phyloP scores from a whole-genome alignment of 1,284 basidiomycete species.

The Cryptococcus hybrid region DNA sequence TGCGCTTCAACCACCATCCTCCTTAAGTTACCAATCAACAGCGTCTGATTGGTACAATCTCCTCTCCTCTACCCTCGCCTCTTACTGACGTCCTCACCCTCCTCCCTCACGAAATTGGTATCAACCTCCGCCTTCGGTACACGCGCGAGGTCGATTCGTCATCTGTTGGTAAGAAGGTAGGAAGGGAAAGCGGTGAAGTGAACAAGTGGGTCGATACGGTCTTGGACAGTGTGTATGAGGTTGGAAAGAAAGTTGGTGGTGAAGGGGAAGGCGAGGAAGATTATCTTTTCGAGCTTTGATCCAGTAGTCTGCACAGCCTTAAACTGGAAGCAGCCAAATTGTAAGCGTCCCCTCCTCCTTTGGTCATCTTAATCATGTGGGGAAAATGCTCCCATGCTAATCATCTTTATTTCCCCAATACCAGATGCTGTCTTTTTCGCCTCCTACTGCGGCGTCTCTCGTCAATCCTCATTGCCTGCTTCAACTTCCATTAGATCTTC shows the following conservation, averaged over 20 bases:
- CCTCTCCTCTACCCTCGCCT: conserved; percentile 60
- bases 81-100: conserved; percentile 72
- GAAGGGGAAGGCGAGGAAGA: conserved; percentile 54
- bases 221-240: conserved; percentile 60
- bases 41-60: conserved; percentile 59
- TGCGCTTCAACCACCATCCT: conserved; percentile 38
- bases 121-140: conserved; percentile 78
- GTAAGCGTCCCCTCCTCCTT: conserved; percentile 51
- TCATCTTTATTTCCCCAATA: neutral
- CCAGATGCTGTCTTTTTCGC: conserved; percentile 94
- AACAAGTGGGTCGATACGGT: conserved; percentile 74
- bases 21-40: neutral
- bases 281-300: conserved; percentile 84
- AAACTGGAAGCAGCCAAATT: conserved; percentile 99
- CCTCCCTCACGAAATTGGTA: conserved; percentile 68
- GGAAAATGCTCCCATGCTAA: too few species aligned
- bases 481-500: neutral
- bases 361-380: too few species aligned
- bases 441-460: conserved; percentile 73
- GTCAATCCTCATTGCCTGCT: conserved; percentile 3
- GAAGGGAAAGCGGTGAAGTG: conserved; percentile 58
- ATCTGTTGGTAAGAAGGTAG: conserved; percentile 47
- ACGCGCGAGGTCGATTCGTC: conserved; percentile 44
- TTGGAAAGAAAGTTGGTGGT: conserved; percentile 50
- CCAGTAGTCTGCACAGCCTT: conserved; percentile 72